A percentile compares a stretch with the other conserved stretches of the same genome.
phyloP scores from a whole-genome alignment of 2,329 filamentous ascomycete species.

The Colletotrichum sp. region DNA sequence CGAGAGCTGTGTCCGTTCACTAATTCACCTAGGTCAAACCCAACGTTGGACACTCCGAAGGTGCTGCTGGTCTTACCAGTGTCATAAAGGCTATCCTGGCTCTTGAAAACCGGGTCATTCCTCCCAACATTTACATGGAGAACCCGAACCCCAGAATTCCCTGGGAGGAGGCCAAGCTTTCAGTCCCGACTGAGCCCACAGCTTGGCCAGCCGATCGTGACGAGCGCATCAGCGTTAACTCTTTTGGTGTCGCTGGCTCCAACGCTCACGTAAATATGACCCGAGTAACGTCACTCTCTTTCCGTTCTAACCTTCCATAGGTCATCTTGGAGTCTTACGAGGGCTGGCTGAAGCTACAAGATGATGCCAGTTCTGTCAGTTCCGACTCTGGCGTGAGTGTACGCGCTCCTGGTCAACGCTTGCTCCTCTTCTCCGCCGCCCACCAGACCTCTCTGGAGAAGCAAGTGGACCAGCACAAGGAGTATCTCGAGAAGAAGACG shows the following conservation, averaged over 20 bases:
- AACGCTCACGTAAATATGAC: constrained; percentile 10
- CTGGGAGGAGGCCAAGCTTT: constrained; percentile 23
- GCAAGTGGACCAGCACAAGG: constrained; percentile 19
- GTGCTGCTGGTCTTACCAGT: constrained; percentile 32
- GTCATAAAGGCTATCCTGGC: constrained; percentile 38
- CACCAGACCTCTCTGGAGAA: not conserved
- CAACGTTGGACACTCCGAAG: constrained; percentile 43
- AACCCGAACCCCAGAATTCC: constrained; percentile 21
- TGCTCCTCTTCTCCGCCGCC: constrained; percentile 6
- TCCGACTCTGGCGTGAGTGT: constrained; percentile 7
- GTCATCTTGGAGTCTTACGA: constrained; percentile 12
- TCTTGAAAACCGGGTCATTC: constrained; percentile 13
- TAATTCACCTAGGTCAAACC: constrained; percentile 33
- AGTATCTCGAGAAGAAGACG: constrained; percentile 23
- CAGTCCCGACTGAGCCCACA: constrained; percentile 27
- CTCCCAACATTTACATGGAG: constrained; percentile 21
- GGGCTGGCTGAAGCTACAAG: constrained; percentile 1
- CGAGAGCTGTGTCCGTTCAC: accelerated
- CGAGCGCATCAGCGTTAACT: constrained; percentile 38
- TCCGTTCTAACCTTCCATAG: not conserved
- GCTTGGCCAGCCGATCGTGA: constrained; percentile 28
- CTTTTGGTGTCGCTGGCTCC: constrained; percentile 37
- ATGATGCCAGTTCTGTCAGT: constrained; percentile 4
- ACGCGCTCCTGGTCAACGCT: not conserved
- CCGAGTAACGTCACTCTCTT: not conserved